Base-by-base conservation (phyloP, 208 protist genomes). In the Wallacemonas rigidus region DNA sequence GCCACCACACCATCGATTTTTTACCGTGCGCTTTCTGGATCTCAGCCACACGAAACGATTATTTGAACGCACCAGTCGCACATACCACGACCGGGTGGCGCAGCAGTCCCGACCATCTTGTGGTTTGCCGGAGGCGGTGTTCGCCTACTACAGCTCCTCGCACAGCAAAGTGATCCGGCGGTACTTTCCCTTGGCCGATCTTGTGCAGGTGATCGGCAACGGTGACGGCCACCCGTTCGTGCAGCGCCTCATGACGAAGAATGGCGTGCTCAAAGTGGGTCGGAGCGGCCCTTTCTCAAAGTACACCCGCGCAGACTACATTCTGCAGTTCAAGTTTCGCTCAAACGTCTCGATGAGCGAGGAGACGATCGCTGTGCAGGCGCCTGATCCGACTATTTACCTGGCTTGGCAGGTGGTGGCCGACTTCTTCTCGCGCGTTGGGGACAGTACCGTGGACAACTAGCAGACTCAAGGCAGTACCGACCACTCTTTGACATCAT, bases 341-440 rank as follows among this genome's bases (percentile, higher is more conserved):
- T 87, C 80, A 0, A 71, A 54, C 2, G 67, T 88, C 8, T 77
- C 63, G 17, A 71, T 58, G 17, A 83, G 60, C 1, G 83, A 90
- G 67, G 85, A 93, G 63, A 57, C 72, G 47, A 45, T 93, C 39
- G 85, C 85, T 45, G 72, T 90, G 5, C 81, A 81, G 62, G 76
- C 85, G 14, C 73, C 78, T 2, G 81, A 86, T 77, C 80, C 75
- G 36, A 73, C 74, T 3, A 71, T 87, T 51, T 85, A 86, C 57
- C 17, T 89, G 12, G 82, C 88, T 1, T 90, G 85, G 83, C 69
- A 78, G n/a, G 85, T 93, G n/a, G 79, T 93, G 35, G 77, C 71
- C 1, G 73, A 85, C n/a, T 93, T 87, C 53, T 81, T 92, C 62
- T 79, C 79, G 40, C 80, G 78, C 36, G 73, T 89, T 14, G 81